phyloP scores from a whole-genome alignment of 129 eudicot species.

The Silybum marianum region DNA sequence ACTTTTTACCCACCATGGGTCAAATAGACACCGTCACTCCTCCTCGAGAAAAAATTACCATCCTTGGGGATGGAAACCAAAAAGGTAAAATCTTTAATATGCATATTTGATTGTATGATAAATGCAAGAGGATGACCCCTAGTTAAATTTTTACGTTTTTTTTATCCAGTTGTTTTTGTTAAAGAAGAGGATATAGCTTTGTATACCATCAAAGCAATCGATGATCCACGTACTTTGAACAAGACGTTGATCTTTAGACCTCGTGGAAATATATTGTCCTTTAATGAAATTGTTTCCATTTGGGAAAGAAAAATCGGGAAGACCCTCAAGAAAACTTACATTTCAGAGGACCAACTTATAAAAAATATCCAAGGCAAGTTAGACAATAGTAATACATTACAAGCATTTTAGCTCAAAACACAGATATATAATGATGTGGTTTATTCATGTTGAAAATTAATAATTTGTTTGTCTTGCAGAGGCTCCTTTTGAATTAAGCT shows the following conservation, averaged over 20 bases:
- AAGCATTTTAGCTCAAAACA: background rate
- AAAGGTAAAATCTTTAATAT: slow-evolving; percentile 31
- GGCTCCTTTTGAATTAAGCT: slow-evolving; percentile 42
- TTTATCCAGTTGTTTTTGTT: slow-evolving; percentile 49
- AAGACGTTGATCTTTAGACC: slow-evolving; percentile 67
- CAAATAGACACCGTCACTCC: slow-evolving; percentile 35
- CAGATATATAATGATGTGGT: no score
- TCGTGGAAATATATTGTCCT: slow-evolving; percentile 42
- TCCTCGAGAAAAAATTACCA: slow-evolving; percentile 45
- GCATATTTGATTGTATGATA: background rate
- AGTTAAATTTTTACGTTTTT: background rate
- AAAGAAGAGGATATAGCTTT: slow-evolving; percentile 70
- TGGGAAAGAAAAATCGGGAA: slow-evolving; percentile 85
- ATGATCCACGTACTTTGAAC: slow-evolving; percentile 78
- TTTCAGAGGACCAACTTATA: slow-evolving; percentile 63
- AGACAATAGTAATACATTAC: background rate
- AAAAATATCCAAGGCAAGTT: slow-evolving; percentile 60
- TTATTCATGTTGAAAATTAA: background rate
- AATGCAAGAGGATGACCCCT: background rate
- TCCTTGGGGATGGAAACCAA: slow-evolving; percentile 48
- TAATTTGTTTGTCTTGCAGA: slow-evolving; percentile 36
- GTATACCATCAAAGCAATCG: slow-evolving; percentile 67
- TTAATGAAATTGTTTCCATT: slow-evolving; percentile 57
- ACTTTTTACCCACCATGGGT: slow-evolving; percentile 44
- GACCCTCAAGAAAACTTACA: slow-evolving; percentile 48